These are phyloP conservation scores for Boechera stricta DNA, from an alignment of 345 rosid species.

Conservation along the genomic window DNA sequence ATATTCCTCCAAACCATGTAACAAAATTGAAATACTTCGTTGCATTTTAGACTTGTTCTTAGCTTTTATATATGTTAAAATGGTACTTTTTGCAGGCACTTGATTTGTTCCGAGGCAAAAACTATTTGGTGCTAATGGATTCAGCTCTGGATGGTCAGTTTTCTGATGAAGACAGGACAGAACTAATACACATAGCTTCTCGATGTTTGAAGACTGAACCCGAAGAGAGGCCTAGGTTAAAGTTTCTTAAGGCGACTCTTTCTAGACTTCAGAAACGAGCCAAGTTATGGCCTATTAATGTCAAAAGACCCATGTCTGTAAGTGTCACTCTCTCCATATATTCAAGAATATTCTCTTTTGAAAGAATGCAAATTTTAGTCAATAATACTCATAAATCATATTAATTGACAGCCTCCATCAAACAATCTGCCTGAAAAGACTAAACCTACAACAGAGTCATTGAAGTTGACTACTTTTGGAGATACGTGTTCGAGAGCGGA, in stretches of 20 bases:
- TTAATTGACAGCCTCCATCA: slow-evolving; percentile 64
- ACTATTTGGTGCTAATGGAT: slow-evolving; percentile 91
- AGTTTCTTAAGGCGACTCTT: slow-evolving; percentile 75
- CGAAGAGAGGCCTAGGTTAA: slow-evolving; percentile 90
- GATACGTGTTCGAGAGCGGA: slow-evolving; percentile 84
- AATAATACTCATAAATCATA: background rate
- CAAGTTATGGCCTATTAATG: slow-evolving; percentile 56
- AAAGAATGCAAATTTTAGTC: slow-evolving; percentile 50
- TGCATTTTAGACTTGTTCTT: slow-evolving; percentile 17
- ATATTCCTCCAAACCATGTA: slow-evolving; percentile 98
- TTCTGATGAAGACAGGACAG: slow-evolving; percentile 93
- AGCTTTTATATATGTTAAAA: slow-evolving; percentile 46
- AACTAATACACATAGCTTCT: slow-evolving; percentile 79
- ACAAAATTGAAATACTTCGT: slow-evolving; percentile 18
- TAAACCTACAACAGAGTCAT: slow-evolving; percentile 49
- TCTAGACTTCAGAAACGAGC: slow-evolving; percentile 81
- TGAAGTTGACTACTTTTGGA: slow-evolving; percentile 68
- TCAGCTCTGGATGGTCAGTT: slow-evolving; percentile 93
- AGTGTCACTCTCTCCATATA: slow-evolving; percentile 52
- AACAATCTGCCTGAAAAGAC: slow-evolving; percentile 62
- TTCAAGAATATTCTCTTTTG: slow-evolving; percentile 37
- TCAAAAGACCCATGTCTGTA: slow-evolving; percentile 32
- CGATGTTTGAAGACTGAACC: slow-evolving; percentile 88
- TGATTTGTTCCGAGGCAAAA: slow-evolving; percentile 86
- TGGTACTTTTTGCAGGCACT: slow-evolving; percentile 67